Percentiles rank a stretch among this genome's conserved stretches.
phyloP scores from a whole-genome alignment of 2,329 filamentous ascomycete genomes.

The Daldinia eschscholtzii region DNA sequence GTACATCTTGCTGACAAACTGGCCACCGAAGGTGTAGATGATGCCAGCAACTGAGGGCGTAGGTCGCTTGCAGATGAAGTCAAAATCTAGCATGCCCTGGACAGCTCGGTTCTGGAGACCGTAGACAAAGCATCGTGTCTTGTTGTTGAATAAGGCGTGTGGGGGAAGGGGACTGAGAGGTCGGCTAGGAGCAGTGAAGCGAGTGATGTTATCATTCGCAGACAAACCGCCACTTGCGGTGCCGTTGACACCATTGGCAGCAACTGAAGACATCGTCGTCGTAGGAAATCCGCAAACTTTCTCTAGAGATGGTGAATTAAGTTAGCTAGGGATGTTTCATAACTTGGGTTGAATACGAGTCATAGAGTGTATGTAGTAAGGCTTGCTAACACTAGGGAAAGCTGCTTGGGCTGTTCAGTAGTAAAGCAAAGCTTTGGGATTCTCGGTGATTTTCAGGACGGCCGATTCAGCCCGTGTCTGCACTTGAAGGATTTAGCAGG shows the following conservation, averaged over 20 bases:
- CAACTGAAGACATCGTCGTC: slow-evolving; percentile 67
- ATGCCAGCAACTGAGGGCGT: slow-evolving; percentile 98
- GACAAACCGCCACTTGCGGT: slow-evolving; percentile 66
- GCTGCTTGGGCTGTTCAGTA: neutral
- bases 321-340: slow-evolving; percentile 27
- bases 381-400: slow-evolving; percentile 3
- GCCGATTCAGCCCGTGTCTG: slow-evolving; percentile 11
- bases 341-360: slow-evolving; percentile 7
- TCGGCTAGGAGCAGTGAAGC: slow-evolving; percentile 92
- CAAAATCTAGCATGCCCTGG: slow-evolving; percentile 97
- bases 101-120: slow-evolving; percentile 96
- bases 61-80: slow-evolving; percentile 99
- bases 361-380: neutral
- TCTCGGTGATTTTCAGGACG: slow-evolving; percentile 11
- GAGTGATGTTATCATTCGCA: slow-evolving; percentile 98
- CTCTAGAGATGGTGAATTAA: slow-evolving; percentile 18
- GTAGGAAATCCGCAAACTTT: slow-evolving; percentile 36
- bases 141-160: slow-evolving; percentile 97
- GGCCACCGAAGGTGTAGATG: slow-evolving; percentile 99
- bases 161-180: slow-evolving; percentile 88
- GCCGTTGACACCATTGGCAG: slow-evolving; percentile 64
- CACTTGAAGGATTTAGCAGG: slow-evolving; percentile 30
- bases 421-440: slow-evolving; percentile 10
- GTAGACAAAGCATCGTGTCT: slow-evolving; percentile 99
- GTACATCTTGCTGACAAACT: slow-evolving; percentile 99